Evolutionary conservation across 2,329 filamentous ascomycete genomes (phyloP).

Genomic region (Rhexocercosporidium sp.): DNA sequence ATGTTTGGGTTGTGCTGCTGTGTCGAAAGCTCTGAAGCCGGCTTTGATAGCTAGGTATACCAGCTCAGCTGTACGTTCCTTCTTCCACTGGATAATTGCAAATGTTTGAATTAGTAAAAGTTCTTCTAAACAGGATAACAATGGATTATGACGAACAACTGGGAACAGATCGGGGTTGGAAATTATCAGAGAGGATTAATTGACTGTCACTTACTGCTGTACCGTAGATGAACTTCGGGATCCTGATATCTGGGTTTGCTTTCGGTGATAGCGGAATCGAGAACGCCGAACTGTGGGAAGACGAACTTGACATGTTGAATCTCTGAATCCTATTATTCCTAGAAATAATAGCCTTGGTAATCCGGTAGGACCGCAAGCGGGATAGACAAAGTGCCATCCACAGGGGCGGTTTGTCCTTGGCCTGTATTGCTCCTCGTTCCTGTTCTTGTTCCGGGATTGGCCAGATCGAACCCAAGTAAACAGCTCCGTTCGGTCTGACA

Average conservation of each 20-base stretch:
- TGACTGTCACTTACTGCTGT: conserved; percentile 56
- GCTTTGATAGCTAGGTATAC: conserved; percentile 70
- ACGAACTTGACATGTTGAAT: background rate
- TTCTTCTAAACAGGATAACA: no score
- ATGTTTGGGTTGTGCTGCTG: conserved; percentile 78
- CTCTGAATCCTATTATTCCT: no score
- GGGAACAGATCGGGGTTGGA: no score
- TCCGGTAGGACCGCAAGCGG: background rate
- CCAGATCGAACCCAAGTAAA: background rate
- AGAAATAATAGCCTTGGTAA: background rate
- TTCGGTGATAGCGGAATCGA: background rate
- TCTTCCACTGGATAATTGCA: conserved; percentile 65
- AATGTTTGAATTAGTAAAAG: background rate
- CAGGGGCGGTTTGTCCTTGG: no score
- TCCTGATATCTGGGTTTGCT: conserved; percentile 35
- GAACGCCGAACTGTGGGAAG: background rate
- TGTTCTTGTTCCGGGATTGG: background rate
- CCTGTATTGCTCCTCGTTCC: no score
- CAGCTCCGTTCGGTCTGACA: background rate
- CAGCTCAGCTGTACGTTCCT: conserved; percentile 67
- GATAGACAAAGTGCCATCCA: background rate
- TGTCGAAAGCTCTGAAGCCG: conserved; percentile 78
- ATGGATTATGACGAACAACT: no score
- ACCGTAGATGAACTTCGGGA: conserved; percentile 71
- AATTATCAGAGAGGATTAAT: no score